These are phyloP conservation scores for Persicaria tinctoria DNA, from an alignment of 148 eudicot species.

Conservation along the genomic window DNA sequence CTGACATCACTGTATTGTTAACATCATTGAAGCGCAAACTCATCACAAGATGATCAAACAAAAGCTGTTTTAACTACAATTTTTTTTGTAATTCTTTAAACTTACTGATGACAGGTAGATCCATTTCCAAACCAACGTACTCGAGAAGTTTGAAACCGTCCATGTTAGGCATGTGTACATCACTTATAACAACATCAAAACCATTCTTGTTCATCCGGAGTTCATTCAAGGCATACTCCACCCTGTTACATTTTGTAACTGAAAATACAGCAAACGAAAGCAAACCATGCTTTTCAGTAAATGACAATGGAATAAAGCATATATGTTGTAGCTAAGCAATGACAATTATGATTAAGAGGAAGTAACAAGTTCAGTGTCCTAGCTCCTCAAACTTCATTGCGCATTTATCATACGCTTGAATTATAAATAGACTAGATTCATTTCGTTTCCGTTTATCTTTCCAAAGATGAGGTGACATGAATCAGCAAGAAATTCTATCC, in stretches of 20 bases:
- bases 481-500: not conserved
- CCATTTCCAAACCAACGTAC: slow-evolving; percentile 99
- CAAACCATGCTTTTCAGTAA: not conserved
- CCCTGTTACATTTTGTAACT: slow-evolving; percentile 78
- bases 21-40: not conserved
- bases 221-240: slow-evolving; percentile 50
- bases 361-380: not conserved
- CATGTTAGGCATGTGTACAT: slow-evolving; percentile 99
- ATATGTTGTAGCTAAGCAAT: not conserved
- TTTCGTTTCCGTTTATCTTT: too few relatives aligned
- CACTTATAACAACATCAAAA: slow-evolving; percentile 92
- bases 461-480: too few relatives aligned
- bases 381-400: slow-evolving; percentile 1
- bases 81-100: slow-evolving; percentile 1
- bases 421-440: too few relatives aligned
- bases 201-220: slow-evolving; percentile 90
- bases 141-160: slow-evolving; percentile 97
- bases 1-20: slow-evolving; percentile 56
- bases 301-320: not conserved
- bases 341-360: not conserved
- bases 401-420: not conserved
- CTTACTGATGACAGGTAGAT: slow-evolving; percentile 97
- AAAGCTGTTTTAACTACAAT: not conserved
- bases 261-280: slow-evolving; percentile 17
- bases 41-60: not conserved